Conservation (phyloP, 345 rosid species). For the Corchorus capsularis region DNA sequence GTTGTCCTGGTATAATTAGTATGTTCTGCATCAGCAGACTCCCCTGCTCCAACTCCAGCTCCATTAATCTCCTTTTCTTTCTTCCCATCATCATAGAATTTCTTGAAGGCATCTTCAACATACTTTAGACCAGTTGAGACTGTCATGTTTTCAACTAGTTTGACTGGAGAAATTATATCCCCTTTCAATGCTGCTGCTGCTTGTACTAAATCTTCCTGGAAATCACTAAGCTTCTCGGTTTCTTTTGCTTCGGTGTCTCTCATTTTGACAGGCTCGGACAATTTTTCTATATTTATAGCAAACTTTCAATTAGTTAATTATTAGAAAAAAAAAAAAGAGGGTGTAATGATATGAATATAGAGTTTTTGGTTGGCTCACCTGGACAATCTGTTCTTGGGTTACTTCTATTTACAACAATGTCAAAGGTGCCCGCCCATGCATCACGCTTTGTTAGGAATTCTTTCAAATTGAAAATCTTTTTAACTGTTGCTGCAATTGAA, state of each 20-base stretch:
- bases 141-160: conserved; percentile 52
- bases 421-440: conserved; percentile 90
- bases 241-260: conserved; percentile 38
- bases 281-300: conserved; percentile 37
- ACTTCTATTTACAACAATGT: conserved; percentile 52
- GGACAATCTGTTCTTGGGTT: conserved; percentile 76
- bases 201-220: conserved; percentile 59
- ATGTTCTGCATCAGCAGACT: conserved; percentile 20
- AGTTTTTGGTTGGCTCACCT: conserved; percentile 34
- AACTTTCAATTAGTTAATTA: neutral
- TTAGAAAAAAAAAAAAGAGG: too few species aligned
- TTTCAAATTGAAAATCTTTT: conserved; percentile 74
- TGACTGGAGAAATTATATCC: conserved; percentile 50
- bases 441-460: conserved; percentile 81
- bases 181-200: conserved; percentile 67
- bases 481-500: conserved; percentile 76
- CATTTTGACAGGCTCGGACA: conserved; percentile 47
- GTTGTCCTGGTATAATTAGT: conserved; percentile 21
- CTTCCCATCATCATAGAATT: conserved; percentile 41
- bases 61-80: conserved; percentile 48
- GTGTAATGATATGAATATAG: too few species aligned
- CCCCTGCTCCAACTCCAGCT: too few species aligned
- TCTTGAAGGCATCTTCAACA: conserved; percentile 48
- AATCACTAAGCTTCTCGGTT: conserved; percentile 53
- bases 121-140: conserved; percentile 46